phyloP scores from a whole-genome alignment of 768 basidiomycete species.

The Russula griseocarnosa region DNA sequence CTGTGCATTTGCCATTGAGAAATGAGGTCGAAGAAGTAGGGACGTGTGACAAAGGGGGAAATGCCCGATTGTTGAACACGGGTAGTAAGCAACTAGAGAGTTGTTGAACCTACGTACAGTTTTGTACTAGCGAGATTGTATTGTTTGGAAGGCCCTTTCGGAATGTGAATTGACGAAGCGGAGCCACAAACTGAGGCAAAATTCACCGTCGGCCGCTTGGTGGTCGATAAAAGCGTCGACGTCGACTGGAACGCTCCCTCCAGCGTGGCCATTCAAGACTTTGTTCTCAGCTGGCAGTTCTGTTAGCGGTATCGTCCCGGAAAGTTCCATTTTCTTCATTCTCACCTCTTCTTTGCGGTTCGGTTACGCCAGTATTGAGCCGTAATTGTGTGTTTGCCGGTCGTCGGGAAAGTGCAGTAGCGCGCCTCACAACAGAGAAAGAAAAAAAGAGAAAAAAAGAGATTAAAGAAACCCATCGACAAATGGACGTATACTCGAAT shows the following conservation, averaged over 20 bases:
- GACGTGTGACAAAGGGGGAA: background rate
- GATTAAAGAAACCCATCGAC: conserved; percentile 42
- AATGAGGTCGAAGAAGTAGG: background rate
- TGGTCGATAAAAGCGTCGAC: conserved; percentile 22
- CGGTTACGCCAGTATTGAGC: conserved; percentile 25
- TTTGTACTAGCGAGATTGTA: background rate
- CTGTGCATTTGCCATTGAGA: conserved; percentile 28
- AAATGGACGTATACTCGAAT: conserved; percentile 45
- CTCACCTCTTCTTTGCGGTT: conserved; percentile 27
- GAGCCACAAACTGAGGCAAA: conserved; percentile 25
- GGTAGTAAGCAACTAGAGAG: background rate
- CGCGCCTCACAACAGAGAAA: conserved; percentile 37
- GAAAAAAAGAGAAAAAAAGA: conserved; percentile 39
- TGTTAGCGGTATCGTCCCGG: conserved; percentile 26
- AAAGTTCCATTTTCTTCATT: conserved; percentile 23
- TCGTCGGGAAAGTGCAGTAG: conserved; percentile 26
- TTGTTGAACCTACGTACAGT: conserved; percentile 11
- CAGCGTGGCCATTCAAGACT: conserved; percentile 25
- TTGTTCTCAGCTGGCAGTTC: conserved; percentile 24
- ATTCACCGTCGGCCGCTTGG: conserved; percentile 6
- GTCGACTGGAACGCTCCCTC: conserved; percentile 24
- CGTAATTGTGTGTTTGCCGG: conserved; percentile 28
- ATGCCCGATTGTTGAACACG: background rate
- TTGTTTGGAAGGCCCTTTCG: conserved; percentile 14
- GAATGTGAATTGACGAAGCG: conserved; percentile 18